phyloP scores from a whole-genome alignment of 2,329 filamentous ascomycete genomes.

The Niveomyces coronatus region DNA sequence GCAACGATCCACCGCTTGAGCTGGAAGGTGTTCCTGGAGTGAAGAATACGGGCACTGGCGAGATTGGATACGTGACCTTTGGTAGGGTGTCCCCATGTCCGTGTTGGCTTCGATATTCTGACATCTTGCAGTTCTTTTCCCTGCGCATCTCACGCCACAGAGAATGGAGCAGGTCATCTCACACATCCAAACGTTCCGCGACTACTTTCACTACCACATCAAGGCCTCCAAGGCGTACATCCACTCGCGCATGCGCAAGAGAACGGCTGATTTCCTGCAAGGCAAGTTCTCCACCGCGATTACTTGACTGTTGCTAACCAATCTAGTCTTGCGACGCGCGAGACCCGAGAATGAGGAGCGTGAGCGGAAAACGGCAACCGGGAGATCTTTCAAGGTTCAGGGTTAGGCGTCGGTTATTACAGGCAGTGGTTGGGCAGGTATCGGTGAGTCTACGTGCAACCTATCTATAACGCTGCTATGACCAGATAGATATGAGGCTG shows the following conservation, averaged over 20 bases:
- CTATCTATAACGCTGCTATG: too few relatives aligned
- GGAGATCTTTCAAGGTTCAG: constrained; percentile 70
- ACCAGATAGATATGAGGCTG: too few relatives aligned
- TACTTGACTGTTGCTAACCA: not conserved
- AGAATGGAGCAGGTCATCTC: constrained; percentile 92
- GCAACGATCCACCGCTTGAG: constrained; percentile 88
- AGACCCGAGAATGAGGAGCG: constrained; percentile 93
- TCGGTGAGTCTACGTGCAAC: too few relatives aligned
- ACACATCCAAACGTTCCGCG: constrained; percentile 98
- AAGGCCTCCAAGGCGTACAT: constrained; percentile 99
- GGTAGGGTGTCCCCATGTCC: constrained; percentile 44
- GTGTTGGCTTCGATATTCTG: constrained; percentile 10
- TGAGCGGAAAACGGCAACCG: constrained; percentile 96
- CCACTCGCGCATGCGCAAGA: constrained; percentile 93
- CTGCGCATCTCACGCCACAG: constrained; percentile 82
- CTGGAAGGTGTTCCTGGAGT: constrained; percentile 81
- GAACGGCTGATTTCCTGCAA: constrained; percentile 97
- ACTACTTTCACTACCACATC: constrained; percentile 99
- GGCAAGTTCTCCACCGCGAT: constrained; percentile 52
- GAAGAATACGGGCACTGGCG: constrained; percentile 61
- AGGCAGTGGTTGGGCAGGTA: not conserved
- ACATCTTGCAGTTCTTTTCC: constrained; percentile 66
- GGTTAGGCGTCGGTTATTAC: constrained; percentile 19
- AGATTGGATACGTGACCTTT: constrained; percentile 97
- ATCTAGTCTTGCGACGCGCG: constrained; percentile 80